Evolutionary conservation across 352 stramenopile species (phyloP).

Genomic region (Pythium sp.): DNA sequence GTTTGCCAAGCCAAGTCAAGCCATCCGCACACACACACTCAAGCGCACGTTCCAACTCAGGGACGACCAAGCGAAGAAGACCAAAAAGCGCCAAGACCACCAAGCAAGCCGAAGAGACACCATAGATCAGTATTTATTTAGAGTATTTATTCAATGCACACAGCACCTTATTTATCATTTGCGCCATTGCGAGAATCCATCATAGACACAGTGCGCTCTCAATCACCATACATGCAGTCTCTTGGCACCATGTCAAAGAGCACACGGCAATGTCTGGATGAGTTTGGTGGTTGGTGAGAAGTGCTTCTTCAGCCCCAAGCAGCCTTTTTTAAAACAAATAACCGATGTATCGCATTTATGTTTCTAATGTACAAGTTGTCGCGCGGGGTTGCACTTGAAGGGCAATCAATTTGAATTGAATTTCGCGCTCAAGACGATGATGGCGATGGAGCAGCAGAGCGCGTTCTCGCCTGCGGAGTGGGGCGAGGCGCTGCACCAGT

Average conservation of each 20-base stretch:
- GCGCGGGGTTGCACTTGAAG: neutral
- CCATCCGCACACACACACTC: neutral
- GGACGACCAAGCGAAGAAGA: neutral
- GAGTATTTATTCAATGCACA: neutral
- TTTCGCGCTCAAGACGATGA: neutral
- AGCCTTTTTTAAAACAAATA: neutral
- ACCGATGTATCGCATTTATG: neutral
- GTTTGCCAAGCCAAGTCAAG: neutral
- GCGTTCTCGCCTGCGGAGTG: conserved; percentile 5
- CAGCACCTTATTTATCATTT: neutral
- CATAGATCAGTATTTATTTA: neutral
- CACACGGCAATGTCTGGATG: neutral
- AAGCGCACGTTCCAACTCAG: neutral
- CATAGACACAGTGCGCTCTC: neutral
- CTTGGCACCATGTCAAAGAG: neutral
- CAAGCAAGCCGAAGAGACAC: neutral
- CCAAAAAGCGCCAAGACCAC: neutral
- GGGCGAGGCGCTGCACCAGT: conserved; percentile 6
- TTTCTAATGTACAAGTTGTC: neutral
- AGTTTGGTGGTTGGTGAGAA: neutral
- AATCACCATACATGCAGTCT: neutral
- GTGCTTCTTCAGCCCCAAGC: neutral
- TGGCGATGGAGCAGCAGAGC: neutral
- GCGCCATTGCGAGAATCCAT: neutral
- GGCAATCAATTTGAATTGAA: conserved; percentile 5